Conservation (phyloP, 2,329 filamentous ascomycete species). For the Phyllosticta citrichinensis region DNA sequence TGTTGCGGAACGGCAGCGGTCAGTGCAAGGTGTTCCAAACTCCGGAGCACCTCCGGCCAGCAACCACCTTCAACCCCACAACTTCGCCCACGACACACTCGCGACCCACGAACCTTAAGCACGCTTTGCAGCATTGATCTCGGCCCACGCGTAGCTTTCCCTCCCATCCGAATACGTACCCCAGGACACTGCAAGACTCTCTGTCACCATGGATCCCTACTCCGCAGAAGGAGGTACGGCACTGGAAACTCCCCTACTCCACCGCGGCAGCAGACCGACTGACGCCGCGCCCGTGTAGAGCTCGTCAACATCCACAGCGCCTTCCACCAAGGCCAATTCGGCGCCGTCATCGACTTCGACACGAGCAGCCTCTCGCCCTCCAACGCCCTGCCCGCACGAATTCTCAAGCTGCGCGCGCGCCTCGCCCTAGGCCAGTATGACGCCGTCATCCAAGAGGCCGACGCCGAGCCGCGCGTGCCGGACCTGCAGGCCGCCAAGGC, state of each 20-base stretch:
- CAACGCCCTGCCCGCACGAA: constrained; percentile 65
- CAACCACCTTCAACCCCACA: neutral
- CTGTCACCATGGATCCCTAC: constrained; percentile 49
- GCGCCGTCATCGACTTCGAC: constrained; percentile 77
- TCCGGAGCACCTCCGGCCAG: neutral
- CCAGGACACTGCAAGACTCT: neutral
- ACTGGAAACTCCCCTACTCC: neutral
- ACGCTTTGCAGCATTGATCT: neutral
- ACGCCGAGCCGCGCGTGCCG: constrained; percentile 48
- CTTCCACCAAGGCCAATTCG: constrained; percentile 71
- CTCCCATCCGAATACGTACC: neutral
- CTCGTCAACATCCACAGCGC: constrained; percentile 58
- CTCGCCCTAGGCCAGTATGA: constrained; percentile 72
- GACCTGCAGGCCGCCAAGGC: constrained; percentile 69
- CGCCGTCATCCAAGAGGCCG: constrained; percentile 58
- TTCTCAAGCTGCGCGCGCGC: constrained; percentile 72
- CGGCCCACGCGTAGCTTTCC: neutral
- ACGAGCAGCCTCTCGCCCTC: constrained; percentile 65
- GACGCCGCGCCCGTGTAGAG: constrained; percentile 32
- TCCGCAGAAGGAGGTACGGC: constrained; percentile 50
- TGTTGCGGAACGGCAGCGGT: neutral
- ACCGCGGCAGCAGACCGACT: neutral
- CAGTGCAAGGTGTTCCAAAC: neutral
- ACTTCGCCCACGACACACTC: neutral
- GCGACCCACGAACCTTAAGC: neutral